phyloP scores from a whole-genome alignment of 257 asterid species.

The Oldenlandia corymbosa region DNA sequence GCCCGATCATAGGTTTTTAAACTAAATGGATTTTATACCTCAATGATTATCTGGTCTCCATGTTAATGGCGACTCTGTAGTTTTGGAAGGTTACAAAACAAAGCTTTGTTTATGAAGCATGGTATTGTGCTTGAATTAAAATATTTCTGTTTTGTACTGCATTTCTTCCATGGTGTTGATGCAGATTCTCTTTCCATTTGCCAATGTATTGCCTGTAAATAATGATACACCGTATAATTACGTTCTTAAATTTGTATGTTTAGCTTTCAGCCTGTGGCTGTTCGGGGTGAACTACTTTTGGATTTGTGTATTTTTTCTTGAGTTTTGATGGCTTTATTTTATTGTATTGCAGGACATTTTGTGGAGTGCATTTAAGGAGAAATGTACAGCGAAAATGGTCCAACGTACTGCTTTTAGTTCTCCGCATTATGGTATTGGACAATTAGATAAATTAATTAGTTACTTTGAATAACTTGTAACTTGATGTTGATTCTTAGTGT shows the following conservation, averaged over 20 bases:
- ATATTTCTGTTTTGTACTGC: no score
- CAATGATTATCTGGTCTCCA: neutral
- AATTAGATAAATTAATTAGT: neutral
- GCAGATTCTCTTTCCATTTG: no score
- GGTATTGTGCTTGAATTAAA: neutral
- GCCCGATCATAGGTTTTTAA: neutral
- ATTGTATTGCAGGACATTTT: conserved; percentile 61
- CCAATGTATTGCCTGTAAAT: no score
- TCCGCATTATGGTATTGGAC: conserved; percentile 56
- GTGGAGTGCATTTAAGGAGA: conserved; percentile 51
- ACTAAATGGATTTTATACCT: neutral
- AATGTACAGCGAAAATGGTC: conserved; percentile 56
- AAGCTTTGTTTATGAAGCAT: neutral
- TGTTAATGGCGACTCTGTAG: no score
- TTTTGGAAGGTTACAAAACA: neutral
- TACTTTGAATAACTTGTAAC: neutral
- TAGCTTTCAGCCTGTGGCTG: no score
- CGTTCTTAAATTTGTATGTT: no score
- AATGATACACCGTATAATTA: no score
- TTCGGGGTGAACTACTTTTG: neutral
- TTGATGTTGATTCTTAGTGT: neutral
- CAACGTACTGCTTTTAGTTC: conserved; percentile 55
- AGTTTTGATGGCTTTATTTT: neutral
- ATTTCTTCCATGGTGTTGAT: no score
- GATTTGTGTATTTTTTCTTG: no score